phyloP scores from a whole-genome alignment of 306 rosid species.

The Benincasa hispida region DNA sequence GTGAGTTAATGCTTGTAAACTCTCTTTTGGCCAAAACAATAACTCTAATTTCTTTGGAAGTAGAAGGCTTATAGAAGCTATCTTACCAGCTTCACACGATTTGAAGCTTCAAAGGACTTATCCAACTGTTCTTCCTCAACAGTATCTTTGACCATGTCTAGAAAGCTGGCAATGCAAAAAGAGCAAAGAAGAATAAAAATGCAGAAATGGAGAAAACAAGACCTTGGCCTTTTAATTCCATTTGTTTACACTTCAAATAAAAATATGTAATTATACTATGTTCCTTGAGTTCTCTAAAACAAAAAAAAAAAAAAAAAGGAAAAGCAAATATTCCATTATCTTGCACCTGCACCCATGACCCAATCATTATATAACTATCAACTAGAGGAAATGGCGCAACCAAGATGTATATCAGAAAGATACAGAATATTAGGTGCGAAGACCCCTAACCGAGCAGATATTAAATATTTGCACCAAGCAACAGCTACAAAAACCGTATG shows the following conservation, averaged over 20 bases:
- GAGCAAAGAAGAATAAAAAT: slow-evolving; percentile 17
- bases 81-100: slow-evolving; percentile 53
- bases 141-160: slow-evolving; percentile 40
- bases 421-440: not conserved
- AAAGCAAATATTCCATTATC: not conserved
- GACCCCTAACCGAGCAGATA: not conserved
- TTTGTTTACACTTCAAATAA: not conserved
- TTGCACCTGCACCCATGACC: not conserved
- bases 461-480: not conserved
- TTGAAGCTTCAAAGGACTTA: slow-evolving; percentile 30
- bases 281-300: not conserved
- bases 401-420: not conserved
- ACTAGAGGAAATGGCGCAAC: not conserved
- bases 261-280: not conserved
- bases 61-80: slow-evolving; percentile 1
- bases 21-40: not conserved
- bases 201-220: not conserved
- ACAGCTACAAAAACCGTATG: not conserved
- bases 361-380: not conserved
- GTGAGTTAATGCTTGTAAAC: not conserved
- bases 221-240: not conserved
- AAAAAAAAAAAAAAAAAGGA: not conserved
- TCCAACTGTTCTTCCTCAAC: slow-evolving; percentile 30
- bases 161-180: slow-evolving; percentile 44
- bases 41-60: not conserved